Percentiles rank a stretch among this genome's conserved stretches.
Conservation (phyloP, 2,329 filamentous ascomycete species). For the Cladophialophora psammophila region DNA sequence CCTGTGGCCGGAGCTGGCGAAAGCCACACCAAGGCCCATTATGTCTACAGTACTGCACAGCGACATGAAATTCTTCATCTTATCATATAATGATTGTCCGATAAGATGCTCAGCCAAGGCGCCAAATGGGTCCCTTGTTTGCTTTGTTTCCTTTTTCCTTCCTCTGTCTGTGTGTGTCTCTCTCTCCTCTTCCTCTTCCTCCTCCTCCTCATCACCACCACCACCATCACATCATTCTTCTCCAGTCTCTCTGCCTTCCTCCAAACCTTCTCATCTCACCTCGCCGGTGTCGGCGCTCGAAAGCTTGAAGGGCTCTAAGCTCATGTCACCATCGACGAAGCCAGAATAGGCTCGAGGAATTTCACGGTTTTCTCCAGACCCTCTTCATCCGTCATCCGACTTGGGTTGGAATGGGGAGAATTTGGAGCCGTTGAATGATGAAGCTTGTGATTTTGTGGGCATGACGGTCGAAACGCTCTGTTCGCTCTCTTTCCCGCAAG, state of each 20-base stretch:
- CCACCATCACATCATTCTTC: not conserved
- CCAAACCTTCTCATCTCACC: conserved; percentile 1
- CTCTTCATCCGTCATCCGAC: not conserved
- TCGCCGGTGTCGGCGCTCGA: conserved; percentile 21
- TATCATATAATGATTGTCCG: conserved; percentile 29
- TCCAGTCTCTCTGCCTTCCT: not conserved
- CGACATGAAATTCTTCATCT: conserved; percentile 24
- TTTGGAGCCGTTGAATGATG: not conserved
- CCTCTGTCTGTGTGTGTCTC: no score
- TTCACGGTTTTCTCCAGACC: not conserved
- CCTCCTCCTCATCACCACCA: no score
- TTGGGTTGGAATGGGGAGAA: not conserved
- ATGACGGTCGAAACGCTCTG: not conserved
- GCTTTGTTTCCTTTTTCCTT: not conserved
- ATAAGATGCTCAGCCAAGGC: conserved; percentile 14
- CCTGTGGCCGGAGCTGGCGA: no score
- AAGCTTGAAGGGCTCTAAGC: conserved; percentile 14
- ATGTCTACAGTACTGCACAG: no score
- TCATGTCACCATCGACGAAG: not conserved
- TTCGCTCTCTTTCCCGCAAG: not conserved
- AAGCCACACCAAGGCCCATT: no score
- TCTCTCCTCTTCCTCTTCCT: no score
- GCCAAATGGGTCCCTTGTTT: conserved; percentile 1
- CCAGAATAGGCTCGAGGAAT: conserved; percentile 12
- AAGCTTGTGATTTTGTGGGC: not conserved